phyloP scores from a whole-genome alignment of 352 stramenopile species.

The Globisporangium mamillatum region DNA sequence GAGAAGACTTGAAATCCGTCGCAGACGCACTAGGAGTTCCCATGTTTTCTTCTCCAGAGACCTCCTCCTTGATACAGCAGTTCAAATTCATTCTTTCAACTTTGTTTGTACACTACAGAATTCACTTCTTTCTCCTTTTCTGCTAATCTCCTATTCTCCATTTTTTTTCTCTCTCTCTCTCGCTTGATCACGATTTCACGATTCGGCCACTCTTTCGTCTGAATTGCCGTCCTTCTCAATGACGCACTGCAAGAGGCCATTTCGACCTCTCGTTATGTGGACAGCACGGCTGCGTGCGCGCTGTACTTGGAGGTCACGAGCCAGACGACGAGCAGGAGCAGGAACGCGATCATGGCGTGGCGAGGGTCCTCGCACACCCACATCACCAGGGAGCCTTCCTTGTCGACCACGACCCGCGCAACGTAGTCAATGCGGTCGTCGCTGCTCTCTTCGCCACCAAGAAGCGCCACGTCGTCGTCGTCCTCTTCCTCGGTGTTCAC shows the following conservation, averaged over 20 bases:
- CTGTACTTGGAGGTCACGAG: slow-evolving; percentile 23
- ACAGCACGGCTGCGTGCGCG: slow-evolving; percentile 2
- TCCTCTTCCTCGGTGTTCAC: slow-evolving; percentile 18
- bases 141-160: neutral
- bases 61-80: neutral
- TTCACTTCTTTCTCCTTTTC: slow-evolving; percentile 1
- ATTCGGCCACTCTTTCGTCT: neutral
- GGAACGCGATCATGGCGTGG: slow-evolving; percentile 54
- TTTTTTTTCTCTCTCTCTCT: neutral
- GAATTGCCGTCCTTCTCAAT: neutral
- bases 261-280: slow-evolving; percentile 4
- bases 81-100: slow-evolving; percentile 2
- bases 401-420: slow-evolving; percentile 31
- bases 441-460: slow-evolving; percentile 21
- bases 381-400: slow-evolving; percentile 62
- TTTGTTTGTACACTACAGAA: neutral
- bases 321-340: slow-evolving; percentile 63
- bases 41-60: neutral
- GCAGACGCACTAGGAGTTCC: neutral
- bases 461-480: slow-evolving; percentile 18
- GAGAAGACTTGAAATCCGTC: too few species aligned
- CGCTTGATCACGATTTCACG: neutral
- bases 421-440: slow-evolving; percentile 15
- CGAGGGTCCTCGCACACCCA: slow-evolving; percentile 69
- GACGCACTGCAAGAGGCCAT: neutral